Conservation (phyloP, 176 grass and related monocot genomes). For the Secale cereale region DNA sequence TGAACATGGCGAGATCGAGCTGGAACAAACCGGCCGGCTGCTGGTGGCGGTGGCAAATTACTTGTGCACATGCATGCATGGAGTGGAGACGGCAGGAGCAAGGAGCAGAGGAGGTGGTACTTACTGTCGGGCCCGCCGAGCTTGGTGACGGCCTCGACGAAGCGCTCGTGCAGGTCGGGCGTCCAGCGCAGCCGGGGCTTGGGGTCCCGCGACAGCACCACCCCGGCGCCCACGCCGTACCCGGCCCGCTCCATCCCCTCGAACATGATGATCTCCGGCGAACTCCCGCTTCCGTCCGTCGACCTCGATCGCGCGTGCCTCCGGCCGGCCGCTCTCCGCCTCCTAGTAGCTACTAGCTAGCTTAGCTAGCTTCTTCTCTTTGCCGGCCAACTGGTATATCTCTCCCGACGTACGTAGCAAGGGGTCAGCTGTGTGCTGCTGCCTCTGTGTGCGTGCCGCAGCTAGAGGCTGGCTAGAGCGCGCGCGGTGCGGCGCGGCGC, state of each 20-base stretch:
- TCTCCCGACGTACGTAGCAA: background rate
- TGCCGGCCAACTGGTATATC: background rate
- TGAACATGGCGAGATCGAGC: too few relatives aligned
- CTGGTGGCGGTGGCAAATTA: background rate
- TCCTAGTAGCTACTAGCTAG: background rate
- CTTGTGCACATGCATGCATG: too few relatives aligned
- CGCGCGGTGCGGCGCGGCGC: background rate
- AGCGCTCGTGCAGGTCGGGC: conserved; percentile 91
- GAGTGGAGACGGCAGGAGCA: background rate
- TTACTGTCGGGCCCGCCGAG: conserved; percentile 93
- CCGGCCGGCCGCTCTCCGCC: too few relatives aligned
- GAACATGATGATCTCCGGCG: conserved; percentile 34
- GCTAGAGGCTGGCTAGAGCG: background rate
- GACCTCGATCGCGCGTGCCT: too few relatives aligned
- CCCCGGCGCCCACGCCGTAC: conserved; percentile 35
- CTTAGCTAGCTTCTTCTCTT: background rate
- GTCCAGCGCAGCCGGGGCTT: conserved; percentile 92
- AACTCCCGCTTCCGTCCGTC: background rate
- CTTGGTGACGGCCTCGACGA: conserved; percentile 94
- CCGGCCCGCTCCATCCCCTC: conserved; percentile 48
- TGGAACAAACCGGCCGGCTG: background rate
- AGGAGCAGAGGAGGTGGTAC: background rate
- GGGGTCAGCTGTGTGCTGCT: background rate
- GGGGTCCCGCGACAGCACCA: conserved; percentile 70
- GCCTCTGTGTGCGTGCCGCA: background rate